These are phyloP conservation scores for Blastobotrys mokoenaii DNA, from an alignment of 805 yeast genomes.

Conservation along the genomic window DNA sequence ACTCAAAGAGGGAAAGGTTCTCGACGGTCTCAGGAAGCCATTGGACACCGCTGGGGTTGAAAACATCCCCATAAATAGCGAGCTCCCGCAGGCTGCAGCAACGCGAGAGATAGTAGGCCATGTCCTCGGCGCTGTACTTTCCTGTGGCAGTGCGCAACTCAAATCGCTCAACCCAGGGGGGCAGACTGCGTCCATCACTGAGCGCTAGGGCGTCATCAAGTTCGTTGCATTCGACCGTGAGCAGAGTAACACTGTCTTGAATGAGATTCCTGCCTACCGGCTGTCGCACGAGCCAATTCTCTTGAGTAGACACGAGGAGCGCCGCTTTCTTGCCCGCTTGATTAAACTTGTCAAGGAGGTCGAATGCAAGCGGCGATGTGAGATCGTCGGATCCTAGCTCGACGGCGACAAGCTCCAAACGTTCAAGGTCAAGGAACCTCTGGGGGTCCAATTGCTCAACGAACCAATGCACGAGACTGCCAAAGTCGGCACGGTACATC, in stretches of 20 bases:
- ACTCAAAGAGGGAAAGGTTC: background rate
- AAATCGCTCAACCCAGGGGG: background rate
- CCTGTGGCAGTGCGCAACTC: background rate
- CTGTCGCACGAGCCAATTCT: background rate
- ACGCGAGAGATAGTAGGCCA: background rate
- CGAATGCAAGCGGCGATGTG: background rate
- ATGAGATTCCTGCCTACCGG: background rate
- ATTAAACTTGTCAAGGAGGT: background rate
- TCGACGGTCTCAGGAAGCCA: slow-evolving; percentile 1
- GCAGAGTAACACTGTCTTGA: background rate
- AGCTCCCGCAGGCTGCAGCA: background rate
- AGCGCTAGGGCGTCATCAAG: background rate
- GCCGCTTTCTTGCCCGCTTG: background rate
- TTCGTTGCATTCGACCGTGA: background rate
- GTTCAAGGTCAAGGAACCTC: background rate
- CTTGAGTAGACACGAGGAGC: background rate
- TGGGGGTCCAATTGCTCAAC: background rate
- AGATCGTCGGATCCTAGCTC: background rate
- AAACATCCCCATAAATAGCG: background rate
- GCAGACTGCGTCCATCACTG: background rate
- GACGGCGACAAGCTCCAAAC: background rate
- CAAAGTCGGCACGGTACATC: background rate
- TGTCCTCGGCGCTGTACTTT: background rate
- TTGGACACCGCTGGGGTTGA: background rate
- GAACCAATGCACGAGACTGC: background rate